phyloP scores from a whole-genome alignment of 352 stramenopile species.

The Globisporangium iwayamae region DNA sequence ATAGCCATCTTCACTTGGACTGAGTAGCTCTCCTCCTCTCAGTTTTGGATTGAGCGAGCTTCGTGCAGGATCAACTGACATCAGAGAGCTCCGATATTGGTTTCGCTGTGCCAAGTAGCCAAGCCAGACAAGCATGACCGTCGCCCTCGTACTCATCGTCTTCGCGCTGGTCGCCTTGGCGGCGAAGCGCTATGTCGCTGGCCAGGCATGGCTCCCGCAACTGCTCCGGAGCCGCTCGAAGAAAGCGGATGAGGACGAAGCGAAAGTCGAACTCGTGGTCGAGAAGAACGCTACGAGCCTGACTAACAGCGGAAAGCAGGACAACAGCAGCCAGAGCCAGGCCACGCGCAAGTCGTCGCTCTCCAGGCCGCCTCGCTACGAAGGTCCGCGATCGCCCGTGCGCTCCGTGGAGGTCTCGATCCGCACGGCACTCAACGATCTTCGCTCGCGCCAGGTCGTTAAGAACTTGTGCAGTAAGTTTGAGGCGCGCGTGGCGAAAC shows the following conservation, averaged over 20 bases:
- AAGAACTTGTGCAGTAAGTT: conserved; percentile 55
- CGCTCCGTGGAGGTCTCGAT: conserved; percentile 43
- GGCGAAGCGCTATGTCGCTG: conserved; percentile 23
- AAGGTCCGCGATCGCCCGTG: conserved; percentile 2
- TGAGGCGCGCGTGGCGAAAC: conserved; percentile 22
- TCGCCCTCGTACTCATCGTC: conserved; percentile 21
- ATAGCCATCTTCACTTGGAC: no score
- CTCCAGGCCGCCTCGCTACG: conserved; percentile 13
- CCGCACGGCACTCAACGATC: conserved; percentile 37
- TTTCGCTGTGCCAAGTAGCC: neutral
- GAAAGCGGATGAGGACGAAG: conserved; percentile 22
- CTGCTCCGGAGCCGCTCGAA: conserved; percentile 26
- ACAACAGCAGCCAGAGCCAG: neutral
- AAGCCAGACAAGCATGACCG: neutral
- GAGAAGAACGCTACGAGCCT: conserved; percentile 17
- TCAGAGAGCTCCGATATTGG: no score
- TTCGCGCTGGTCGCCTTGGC: conserved; percentile 23
- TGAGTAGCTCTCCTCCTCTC: neutral
- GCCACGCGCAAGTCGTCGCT: conserved; percentile 13
- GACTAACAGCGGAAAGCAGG: neutral
- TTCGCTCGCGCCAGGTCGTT: conserved; percentile 48
- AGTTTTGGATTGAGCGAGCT: neutral
- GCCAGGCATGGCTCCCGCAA: conserved; percentile 9
- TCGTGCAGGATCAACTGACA: neutral
- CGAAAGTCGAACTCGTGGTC: conserved; percentile 43